Percentiles rank a stretch among this genome's conserved stretches.
Conservation (phyloP, 2,329 filamentous ascomycete genomes). For the Xylaria sp. region DNA sequence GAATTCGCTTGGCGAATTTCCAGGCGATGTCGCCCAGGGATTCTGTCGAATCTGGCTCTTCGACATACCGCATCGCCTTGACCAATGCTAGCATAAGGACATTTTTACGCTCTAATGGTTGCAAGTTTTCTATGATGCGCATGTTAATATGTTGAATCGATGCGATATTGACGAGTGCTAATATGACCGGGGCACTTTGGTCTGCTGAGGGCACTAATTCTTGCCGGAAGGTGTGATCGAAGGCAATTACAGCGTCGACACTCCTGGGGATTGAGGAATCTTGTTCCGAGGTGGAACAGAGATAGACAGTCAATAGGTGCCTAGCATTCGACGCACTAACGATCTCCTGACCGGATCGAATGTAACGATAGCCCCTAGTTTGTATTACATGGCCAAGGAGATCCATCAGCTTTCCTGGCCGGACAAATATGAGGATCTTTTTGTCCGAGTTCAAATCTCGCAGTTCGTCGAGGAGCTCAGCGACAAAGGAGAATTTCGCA, state of each 20-base stretch:
- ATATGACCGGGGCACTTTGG: constrained; percentile 47
- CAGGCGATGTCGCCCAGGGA: constrained; percentile 55
- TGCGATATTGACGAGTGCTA: constrained; percentile 56
- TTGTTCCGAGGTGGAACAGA: constrained; percentile 50
- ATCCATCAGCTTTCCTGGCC: constrained; percentile 55
- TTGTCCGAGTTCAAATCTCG: constrained; percentile 46
- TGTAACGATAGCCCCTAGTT: constrained; percentile 43
- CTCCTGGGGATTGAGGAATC: constrained; percentile 46
- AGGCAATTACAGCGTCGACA: constrained; percentile 59
- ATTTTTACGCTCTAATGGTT: constrained; percentile 55
- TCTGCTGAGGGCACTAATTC: constrained; percentile 39
- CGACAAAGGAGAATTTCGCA: constrained; percentile 65
- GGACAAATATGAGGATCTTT: constrained; percentile 60
- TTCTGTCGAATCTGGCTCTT: constrained; percentile 48
- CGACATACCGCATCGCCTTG: constrained; percentile 44
- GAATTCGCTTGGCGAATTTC: constrained; percentile 54
- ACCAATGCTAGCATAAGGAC: constrained; percentile 46
- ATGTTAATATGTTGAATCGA: constrained; percentile 63
- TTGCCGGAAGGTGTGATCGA: constrained; percentile 56
- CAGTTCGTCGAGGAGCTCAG: constrained; percentile 57
- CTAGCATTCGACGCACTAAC: constrained; percentile 21
- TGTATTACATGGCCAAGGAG: constrained; percentile 58
- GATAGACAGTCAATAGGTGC: constrained; percentile 45
- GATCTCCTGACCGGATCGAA: constrained; percentile 36
- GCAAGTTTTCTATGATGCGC: constrained; percentile 47